These are phyloP conservation scores for Colletotrichum plurivorum DNA, from an alignment of 2,329 filamentous ascomycete species.

Conservation along the genomic window DNA sequence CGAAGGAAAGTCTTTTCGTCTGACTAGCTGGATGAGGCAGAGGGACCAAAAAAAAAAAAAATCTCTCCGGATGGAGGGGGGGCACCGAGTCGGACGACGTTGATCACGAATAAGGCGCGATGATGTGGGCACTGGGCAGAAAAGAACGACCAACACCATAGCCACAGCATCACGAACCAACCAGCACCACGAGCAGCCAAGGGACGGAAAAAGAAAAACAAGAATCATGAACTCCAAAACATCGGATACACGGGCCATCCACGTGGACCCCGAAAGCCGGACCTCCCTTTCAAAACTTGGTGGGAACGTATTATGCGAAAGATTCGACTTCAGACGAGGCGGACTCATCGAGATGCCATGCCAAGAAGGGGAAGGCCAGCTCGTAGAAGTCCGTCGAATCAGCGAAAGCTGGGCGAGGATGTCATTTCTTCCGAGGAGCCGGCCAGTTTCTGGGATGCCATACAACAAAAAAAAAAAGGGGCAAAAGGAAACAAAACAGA, in stretches of 20 bases:
- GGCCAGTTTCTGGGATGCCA: slow-evolving; percentile 3
- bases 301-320: neutral
- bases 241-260: slow-evolving; percentile 4
- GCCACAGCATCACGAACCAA: no score
- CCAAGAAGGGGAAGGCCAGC: neutral
- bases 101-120: neutral
- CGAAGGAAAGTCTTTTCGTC: slow-evolving; percentile 7
- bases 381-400: neutral
- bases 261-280: slow-evolving; percentile 1
- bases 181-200: neutral
- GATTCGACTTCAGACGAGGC: slow-evolving; percentile 16
- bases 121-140: no score
- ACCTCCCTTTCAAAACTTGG: neutral
- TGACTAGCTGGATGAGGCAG: slow-evolving; percentile 15
- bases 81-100: slow-evolving; percentile 2
- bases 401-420: neutral
- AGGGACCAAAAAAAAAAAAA: neutral
- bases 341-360: slow-evolving; percentile 14
- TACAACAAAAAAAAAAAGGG: slow-evolving; percentile 3
- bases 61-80: neutral
- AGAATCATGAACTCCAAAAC: slow-evolving; percentile 13
- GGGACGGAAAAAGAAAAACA: neutral
- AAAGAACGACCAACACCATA: no score
- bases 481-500: neutral
- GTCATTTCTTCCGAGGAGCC: neutral